A percentile compares a stretch with the other conserved stretches of the same genome.
phyloP scores from a whole-genome alignment of 2,329 filamentous ascomycete genomes.

The Colletotrichum costaricense region DNA sequence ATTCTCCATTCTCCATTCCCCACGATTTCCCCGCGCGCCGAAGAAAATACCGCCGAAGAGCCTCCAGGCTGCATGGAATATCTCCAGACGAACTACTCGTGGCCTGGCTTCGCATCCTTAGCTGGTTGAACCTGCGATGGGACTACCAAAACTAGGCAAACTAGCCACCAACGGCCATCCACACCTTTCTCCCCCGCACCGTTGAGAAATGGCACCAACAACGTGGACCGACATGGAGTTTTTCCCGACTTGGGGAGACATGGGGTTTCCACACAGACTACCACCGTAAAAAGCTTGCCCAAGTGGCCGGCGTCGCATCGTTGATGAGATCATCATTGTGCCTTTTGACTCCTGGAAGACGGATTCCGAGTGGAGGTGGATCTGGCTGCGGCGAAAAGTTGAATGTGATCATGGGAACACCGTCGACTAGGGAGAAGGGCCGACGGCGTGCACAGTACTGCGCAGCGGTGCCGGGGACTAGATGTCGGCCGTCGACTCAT shows the following conservation, averaged over 20 bases:
- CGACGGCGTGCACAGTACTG: not conserved
- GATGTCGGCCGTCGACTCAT: not conserved
- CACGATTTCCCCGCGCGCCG: slow-evolving; percentile 22
- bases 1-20: not conserved
- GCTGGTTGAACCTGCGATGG: not conserved
- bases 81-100: not conserved
- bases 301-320: not conserved
- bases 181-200: slow-evolving; percentile 2
- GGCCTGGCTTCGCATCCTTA: not conserved
- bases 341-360: not conserved
- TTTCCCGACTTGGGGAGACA: not conserved
- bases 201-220: not conserved
- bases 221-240: not conserved
- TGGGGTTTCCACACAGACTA: slow-evolving; percentile 1
- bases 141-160: not conserved
- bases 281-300: not conserved
- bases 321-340: slow-evolving; percentile 7
- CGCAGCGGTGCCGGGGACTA: not conserved
- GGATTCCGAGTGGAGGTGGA: not conserved
- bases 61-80: not conserved
- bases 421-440: not conserved
- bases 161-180: not conserved
- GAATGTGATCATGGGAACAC: slow-evolving; percentile 4
- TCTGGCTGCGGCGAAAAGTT: not conserved
- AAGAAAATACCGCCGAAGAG: slow-evolving; percentile 20